Conservation (phyloP, 2,329 filamentous ascomycete genomes). For the Phaeosphaeriaceae sp. region DNA sequence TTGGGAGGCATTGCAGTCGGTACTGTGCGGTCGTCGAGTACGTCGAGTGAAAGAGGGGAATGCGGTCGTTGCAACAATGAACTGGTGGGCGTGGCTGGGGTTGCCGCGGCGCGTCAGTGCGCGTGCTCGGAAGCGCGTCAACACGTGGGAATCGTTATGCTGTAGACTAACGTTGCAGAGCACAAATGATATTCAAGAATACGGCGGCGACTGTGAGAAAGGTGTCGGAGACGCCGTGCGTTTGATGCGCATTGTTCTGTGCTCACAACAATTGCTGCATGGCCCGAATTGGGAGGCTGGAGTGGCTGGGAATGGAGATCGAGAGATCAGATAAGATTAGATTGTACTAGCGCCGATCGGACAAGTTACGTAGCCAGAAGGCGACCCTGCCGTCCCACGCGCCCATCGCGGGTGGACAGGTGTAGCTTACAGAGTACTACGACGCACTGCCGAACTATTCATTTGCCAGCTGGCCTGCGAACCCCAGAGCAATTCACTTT, state of each 20-base stretch:
- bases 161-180: not conserved
- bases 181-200: conserved; percentile 3
- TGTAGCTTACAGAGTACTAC: conserved; percentile 10
- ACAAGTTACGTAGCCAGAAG: conserved; percentile 40
- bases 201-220: conserved; percentile 2
- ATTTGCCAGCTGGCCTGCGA: too few species aligned
- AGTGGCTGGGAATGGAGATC: conserved; percentile 28
- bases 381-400: conserved; percentile 3
- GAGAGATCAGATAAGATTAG: conserved; percentile 7
- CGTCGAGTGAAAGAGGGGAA: not conserved
- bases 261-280: conserved; percentile 3
- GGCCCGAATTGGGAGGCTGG: conserved; percentile 30
- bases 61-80: not conserved
- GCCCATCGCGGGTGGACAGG: conserved; percentile 1
- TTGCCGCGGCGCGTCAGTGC: conserved; percentile 18
- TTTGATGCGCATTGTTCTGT: conserved; percentile 14
- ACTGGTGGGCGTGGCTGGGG: not conserved
- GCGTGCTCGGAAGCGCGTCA: conserved; percentile 2
- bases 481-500: too few species aligned
- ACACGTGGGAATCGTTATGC: not conserved
- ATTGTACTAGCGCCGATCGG: conserved; percentile 11
- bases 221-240: conserved; percentile 13
- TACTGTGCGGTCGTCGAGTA: not conserved
- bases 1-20: conserved; percentile 29
- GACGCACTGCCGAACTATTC: not conserved